Conservation (phyloP, 257 asterid species). For the Lycium ferocissimum region DNA sequence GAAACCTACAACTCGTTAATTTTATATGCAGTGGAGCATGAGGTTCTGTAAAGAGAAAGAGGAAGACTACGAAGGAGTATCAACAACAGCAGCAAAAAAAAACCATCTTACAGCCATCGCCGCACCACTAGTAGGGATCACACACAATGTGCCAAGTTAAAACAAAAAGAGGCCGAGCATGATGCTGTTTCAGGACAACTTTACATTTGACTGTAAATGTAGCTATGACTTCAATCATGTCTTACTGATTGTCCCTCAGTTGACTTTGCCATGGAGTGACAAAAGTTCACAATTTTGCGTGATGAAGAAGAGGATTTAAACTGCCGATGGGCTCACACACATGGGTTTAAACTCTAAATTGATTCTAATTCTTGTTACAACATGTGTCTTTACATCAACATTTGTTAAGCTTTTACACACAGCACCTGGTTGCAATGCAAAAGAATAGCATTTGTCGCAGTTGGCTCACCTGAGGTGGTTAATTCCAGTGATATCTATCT, state of each 20-base stretch:
- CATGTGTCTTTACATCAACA: slow-evolving; percentile 27
- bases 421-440: slow-evolving; percentile 82
- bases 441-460: slow-evolving; percentile 52
- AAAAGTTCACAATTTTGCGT: slow-evolving; percentile 25
- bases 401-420: slow-evolving; percentile 37
- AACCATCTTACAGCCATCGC: slow-evolving; percentile 56
- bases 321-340: slow-evolving; percentile 31
- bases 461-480: slow-evolving; percentile 89
- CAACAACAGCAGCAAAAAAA: slow-evolving; percentile 49
- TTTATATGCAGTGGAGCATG: slow-evolving; percentile 86
- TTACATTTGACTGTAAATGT: slow-evolving; percentile 54
- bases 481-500: slow-evolving; percentile 38
- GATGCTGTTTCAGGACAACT: slow-evolving; percentile 69
- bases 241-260: slow-evolving; percentile 42
- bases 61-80: slow-evolving; percentile 73
- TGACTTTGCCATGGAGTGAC: slow-evolving; percentile 47
- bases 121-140: slow-evolving; percentile 77
- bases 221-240: slow-evolving; percentile 32
- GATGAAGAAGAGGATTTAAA: slow-evolving; percentile 38
- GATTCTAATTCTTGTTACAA: slow-evolving; percentile 33
- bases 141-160: no score
- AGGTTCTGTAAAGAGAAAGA: slow-evolving; percentile 85
- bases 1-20: background rate
- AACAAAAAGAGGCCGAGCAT: slow-evolving; percentile 62
- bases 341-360: no score